Evolutionary conservation across 306 rosid genomes (phyloP).

Genomic region (Oemleria cerasiformis): DNA sequence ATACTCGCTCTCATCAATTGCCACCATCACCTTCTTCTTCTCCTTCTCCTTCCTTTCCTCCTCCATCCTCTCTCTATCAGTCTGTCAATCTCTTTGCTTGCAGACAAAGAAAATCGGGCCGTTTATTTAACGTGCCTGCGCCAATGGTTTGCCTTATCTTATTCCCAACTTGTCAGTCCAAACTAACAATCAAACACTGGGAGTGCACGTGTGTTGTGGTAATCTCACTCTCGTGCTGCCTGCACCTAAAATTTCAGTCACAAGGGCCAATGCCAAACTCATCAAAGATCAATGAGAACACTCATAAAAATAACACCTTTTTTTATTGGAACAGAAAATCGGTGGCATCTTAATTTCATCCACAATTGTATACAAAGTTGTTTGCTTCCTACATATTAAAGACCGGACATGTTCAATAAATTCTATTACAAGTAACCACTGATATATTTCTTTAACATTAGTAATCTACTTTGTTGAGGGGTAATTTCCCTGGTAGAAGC

Average conservation of each 20-base stretch:
- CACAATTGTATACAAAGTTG: neutral
- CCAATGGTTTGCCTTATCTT: neutral
- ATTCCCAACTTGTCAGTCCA: neutral
- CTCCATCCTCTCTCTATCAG: conserved; percentile 10
- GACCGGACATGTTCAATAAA: neutral
- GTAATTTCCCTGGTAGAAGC: neutral
- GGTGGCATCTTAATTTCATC: neutral
- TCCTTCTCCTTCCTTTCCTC: neutral
- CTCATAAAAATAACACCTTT: too few relatives aligned
- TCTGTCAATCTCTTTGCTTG: neutral
- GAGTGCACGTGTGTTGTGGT: neutral
- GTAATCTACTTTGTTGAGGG: neutral
- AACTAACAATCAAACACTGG: neutral
- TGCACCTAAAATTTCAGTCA: too few relatives aligned
- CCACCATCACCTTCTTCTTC: conserved; percentile 37
- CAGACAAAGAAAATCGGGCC: neutral
- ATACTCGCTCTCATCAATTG: conserved; percentile 28
- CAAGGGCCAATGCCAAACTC: too few relatives aligned
- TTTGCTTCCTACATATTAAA: neutral
- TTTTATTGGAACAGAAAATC: neutral
- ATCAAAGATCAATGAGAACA: too few relatives aligned
- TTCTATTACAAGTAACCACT: neutral
- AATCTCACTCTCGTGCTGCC: too few relatives aligned
- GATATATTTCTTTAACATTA: neutral
- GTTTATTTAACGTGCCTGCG: neutral